Percentiles rank a stretch among this genome's conserved stretches.
Conservation (phyloP, 2,329 filamentous ascomycete genomes). For the Metarhizium sp. region DNA sequence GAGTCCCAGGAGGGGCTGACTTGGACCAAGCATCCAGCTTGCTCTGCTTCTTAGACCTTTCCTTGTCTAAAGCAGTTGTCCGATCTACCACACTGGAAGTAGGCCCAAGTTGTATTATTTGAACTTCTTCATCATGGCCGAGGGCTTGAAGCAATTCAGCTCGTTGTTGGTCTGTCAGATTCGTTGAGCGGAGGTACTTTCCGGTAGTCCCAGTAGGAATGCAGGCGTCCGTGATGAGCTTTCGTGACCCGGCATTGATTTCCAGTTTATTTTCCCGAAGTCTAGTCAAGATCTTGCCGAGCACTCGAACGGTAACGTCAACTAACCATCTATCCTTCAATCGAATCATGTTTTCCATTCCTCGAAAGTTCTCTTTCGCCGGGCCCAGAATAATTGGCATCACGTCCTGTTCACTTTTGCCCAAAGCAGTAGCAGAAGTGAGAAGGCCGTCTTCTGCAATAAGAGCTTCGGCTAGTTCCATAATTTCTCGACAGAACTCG, state of each 20-base stretch:
- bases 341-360: conserved; percentile 80
- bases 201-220: conserved; percentile 44
- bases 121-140: conserved; percentile 46
- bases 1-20: conserved; percentile 26
- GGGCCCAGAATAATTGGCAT: conserved; percentile 31
- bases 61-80: conserved; percentile 16
- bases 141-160: conserved; percentile 65
- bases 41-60: conserved; percentile 44
- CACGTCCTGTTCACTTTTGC: conserved; percentile 25
- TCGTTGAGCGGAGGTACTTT: conserved; percentile 59
- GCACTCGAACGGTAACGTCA: conserved; percentile 68
- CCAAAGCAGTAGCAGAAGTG: conserved; percentile 47
- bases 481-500: conserved; percentile 87
- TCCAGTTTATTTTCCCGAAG: conserved; percentile 70
- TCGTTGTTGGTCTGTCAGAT: conserved; percentile 72
- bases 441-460: conserved; percentile 82
- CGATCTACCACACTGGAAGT: conserved; percentile 13
- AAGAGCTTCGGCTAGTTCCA: conserved; percentile 82
- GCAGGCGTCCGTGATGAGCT: conserved; percentile 58
- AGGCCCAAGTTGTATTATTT: conserved; percentile 34
- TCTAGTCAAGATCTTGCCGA: conserved; percentile 74
- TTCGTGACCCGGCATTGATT: conserved; percentile 50
- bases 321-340: conserved; percentile 83
- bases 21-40: conserved; percentile 55
- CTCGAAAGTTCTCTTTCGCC: conserved; percentile 42